Evolutionary conservation across 139 green algal genomes (phyloP).

Genomic region (Mychonastes homosphaera): DNA sequence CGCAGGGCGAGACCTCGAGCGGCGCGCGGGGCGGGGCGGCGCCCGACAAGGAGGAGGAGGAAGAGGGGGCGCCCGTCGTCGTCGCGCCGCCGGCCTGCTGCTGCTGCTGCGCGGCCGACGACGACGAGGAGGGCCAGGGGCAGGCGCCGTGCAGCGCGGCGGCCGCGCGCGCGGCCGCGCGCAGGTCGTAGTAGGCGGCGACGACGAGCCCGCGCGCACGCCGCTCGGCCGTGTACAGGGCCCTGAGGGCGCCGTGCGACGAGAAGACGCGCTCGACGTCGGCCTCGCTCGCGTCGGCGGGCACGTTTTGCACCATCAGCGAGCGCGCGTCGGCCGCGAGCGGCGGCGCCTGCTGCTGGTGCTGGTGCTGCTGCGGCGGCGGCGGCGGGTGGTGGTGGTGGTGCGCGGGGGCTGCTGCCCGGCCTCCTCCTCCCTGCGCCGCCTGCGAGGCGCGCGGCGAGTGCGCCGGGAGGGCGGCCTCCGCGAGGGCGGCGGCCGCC

Average conservation of each 20-base stretch:
- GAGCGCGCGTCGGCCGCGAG: constrained; percentile 47
- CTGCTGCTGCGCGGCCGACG: constrained; percentile 31
- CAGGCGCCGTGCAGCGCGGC: constrained; percentile 47
- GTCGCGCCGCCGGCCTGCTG: constrained; percentile 62
- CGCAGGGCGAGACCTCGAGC: not conserved
- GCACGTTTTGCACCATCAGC: constrained; percentile 66
- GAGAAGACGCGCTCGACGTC: constrained; percentile 42
- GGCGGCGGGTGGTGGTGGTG: not conserved
- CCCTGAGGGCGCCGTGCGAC: constrained; percentile 58
- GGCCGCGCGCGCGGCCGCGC: constrained; percentile 57
- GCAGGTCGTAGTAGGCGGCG: constrained; percentile 84
- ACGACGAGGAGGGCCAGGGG: no score
- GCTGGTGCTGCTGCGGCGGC: constrained; percentile 1
- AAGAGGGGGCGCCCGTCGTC: constrained; percentile 26
- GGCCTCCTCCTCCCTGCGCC: constrained; percentile 6
- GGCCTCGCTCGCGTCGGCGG: constrained; percentile 32
- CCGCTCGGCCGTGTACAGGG: constrained; percentile 69
- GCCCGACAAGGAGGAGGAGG: no score
- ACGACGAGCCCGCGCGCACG: constrained; percentile 67
- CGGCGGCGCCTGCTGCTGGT: constrained; percentile 7
- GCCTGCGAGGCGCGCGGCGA: no score
- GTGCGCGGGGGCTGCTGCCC: constrained; percentile 1
- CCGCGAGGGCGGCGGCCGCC: constrained; percentile 11
- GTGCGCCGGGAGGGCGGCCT: no score
- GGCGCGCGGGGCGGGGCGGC: no score